Evolutionary conservation across 805 yeast genomes (phyloP), one percentile per base, ranked within the genome.

Genomic region (Isabelozyma rhagii): DNA sequence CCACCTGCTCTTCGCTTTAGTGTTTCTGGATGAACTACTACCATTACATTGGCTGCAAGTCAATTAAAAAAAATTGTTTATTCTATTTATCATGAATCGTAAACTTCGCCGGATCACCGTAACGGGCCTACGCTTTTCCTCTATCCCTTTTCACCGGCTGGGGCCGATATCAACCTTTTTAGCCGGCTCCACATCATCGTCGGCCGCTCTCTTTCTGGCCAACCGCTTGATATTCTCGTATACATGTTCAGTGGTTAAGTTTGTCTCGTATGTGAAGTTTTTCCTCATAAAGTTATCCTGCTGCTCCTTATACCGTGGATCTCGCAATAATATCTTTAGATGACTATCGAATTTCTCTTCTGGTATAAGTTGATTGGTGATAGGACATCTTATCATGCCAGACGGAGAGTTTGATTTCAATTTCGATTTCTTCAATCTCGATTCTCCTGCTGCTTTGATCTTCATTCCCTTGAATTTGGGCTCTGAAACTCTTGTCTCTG

Each of bases 261-360:
- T 82, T 7, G 77, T 70, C 10, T 77, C 64, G 48, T 72, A 68
- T 17, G 66, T 59, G 59, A 76, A 75, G 54, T 82, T 81, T 62
- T 85, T 85, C 17, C 72, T 64, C 55, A 84, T 80, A 63, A 79
- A 86, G 47, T 80, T 77, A 41, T 75, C 80, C 59, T 82, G 83
- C 63, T 89, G 90, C 49, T 82, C 82, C 55, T 82, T 78, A 68
- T 88, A 89, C 55, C 81, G 74, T 3, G 97, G 96, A 65, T 92
- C 96, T 43, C 92, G 69, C 38, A 89, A 71, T 48, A 87, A 71
- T 13, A 83, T 79, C 51, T 81, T 79, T 55, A 92, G 72, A 63
- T 93, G 97, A 52, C 77, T 79, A 51, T 81, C 85, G 61, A 87
- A 89, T 53, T 84, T 72, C 41, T 77, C 74, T 56, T 87, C 94